These are phyloP conservation scores for Gaillardinia entomophila DNA, from an alignment of 805 yeast genomes.

Conservation along the genomic window DNA sequence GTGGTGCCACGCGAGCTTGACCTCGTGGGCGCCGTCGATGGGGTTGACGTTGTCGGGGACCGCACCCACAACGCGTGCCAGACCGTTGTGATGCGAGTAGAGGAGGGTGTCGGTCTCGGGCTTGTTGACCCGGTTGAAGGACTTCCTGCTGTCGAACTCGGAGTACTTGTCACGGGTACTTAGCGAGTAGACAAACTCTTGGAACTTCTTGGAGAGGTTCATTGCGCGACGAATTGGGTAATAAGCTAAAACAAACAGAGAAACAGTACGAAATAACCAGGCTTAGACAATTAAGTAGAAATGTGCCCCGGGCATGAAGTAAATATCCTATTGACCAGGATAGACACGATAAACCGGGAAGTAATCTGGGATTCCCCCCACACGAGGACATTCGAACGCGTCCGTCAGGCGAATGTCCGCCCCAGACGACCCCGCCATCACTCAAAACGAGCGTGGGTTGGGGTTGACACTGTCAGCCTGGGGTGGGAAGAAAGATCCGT, in stretches of 20 bases:
- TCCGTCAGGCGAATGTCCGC: too few relatives aligned
- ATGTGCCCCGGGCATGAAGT: constrained; percentile 49
- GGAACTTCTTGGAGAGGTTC: constrained; percentile 37
- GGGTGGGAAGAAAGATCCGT: constrained; percentile 24
- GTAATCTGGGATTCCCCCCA: constrained; percentile 30
- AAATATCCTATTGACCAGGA: constrained; percentile 32
- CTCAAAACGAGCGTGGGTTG: too few relatives aligned
- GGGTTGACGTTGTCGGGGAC: not conserved
- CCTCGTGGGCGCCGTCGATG: constrained; percentile 67
- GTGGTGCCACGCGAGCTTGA: constrained; percentile 80
- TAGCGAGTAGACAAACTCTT: constrained; percentile 56
- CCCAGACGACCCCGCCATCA: too few relatives aligned
- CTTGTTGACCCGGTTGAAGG: constrained; percentile 37
- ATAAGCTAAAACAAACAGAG: not conserved
- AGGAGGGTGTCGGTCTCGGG: constrained; percentile 32
- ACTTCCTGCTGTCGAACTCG: constrained; percentile 50
- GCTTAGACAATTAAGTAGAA: not conserved
- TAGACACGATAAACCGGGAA: constrained; percentile 44
- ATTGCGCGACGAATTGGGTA: constrained; percentile 4
- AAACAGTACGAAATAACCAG: not conserved
- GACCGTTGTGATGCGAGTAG: constrained; percentile 20
- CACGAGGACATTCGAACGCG: too few relatives aligned
- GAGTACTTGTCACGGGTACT: constrained; percentile 68
- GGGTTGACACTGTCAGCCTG: too few relatives aligned
- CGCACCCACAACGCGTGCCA: constrained; percentile 15